These are phyloP conservation scores for Balamuthia mandrillaris DNA, from an alignment of 208 protist genomes.

Conservation along the genomic window DNA sequence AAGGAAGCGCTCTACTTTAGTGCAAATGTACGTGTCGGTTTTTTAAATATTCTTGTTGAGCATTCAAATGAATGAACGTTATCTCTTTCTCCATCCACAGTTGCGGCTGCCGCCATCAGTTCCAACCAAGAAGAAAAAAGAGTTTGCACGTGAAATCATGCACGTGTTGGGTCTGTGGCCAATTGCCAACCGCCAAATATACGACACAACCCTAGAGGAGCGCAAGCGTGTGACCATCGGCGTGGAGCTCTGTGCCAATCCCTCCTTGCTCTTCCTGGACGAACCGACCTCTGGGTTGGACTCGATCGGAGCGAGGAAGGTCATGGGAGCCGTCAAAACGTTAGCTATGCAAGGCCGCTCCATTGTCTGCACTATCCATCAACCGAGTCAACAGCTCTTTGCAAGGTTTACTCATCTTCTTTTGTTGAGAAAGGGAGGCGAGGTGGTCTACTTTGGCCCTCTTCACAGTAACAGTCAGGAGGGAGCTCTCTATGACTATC, in stretches of 20 bases:
- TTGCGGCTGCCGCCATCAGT: not conserved
- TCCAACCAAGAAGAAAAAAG: constrained; percentile 9
- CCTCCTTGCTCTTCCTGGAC: constrained; percentile 59
- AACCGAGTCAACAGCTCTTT: constrained; percentile 40
- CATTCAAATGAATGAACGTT: too few species aligned
- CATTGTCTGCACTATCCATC: constrained; percentile 53
- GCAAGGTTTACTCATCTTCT: constrained; percentile 36
- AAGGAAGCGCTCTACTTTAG: constrained; percentile 54
- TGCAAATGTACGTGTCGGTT: not conserved
- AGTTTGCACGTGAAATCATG: not conserved
- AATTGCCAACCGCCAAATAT: constrained; percentile 17
- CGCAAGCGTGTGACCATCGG: constrained; percentile 67
- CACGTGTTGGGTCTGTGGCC: constrained; percentile 40
- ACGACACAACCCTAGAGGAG: constrained; percentile 51
- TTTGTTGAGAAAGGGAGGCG: constrained; percentile 10
- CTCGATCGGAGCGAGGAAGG: not conserved
- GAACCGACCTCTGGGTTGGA: constrained; percentile 82
- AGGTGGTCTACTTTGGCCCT: constrained; percentile 17
- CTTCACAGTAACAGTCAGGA: not conserved
- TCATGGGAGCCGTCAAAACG: not conserved
- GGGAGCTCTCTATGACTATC: not conserved
- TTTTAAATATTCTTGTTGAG: not conserved
- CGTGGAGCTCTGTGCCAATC: constrained; percentile 59
- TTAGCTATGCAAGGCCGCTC: constrained; percentile 3
- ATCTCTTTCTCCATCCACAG: not conserved